These are phyloP conservation scores for Dovyalis caffra DNA, from an alignment of 345 rosid species.

Conservation along the genomic window DNA sequence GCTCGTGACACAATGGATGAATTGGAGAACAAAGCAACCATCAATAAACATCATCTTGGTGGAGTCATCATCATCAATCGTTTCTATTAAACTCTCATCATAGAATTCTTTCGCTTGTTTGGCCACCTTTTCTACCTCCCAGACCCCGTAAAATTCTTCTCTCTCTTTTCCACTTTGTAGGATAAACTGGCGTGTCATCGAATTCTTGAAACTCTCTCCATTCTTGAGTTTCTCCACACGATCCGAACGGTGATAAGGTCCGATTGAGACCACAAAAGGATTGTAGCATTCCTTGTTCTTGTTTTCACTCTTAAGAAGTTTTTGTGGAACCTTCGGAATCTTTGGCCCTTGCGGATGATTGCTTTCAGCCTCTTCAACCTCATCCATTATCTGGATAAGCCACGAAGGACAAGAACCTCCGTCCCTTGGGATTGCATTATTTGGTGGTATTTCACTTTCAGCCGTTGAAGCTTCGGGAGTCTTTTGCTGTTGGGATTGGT, in stretches of 20 bases:
- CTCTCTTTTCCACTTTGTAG: neutral
- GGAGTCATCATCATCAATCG: neutral
- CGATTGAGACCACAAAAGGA: neutral
- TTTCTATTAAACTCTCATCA: no score
- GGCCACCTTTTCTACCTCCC: no score
- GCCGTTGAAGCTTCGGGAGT: no score
- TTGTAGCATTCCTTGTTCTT: neutral
- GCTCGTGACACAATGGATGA: neutral
- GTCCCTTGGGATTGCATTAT: no score
- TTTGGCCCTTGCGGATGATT: no score
- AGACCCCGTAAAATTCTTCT: fast-evolving
- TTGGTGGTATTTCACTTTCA: no score
- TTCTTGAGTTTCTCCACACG: neutral
- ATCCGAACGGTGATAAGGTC: neutral
- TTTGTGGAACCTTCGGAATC: no score
- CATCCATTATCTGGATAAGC: no score
- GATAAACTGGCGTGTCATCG: neutral
- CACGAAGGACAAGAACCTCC: no score
- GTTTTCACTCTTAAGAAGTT: no score
- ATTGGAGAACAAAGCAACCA: conserved; percentile 3
- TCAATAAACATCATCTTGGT: neutral
- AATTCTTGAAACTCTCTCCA: neutral
- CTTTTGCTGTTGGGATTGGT: no score
- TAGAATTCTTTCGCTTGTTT: neutral
- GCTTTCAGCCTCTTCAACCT: no score